phyloP scores from a whole-genome alignment of 306 rosid genomes.

The Pyrus pyrifolia region DNA sequence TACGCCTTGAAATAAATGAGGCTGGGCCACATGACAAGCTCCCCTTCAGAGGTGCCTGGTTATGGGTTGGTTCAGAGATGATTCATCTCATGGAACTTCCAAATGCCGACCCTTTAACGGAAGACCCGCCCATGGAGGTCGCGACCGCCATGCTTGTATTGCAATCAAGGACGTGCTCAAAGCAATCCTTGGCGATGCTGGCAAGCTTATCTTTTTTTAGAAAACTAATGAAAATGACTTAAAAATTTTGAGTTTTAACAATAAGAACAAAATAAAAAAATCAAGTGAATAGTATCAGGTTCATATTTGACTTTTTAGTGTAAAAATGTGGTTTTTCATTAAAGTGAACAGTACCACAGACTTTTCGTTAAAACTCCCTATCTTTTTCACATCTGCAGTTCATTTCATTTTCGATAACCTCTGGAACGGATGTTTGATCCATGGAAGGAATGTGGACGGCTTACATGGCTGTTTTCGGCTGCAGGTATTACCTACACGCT shows the following conservation, averaged over 20 bases:
- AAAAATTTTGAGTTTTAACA: no score
- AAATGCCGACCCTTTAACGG: conserved; percentile 89
- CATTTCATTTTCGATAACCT: not conserved
- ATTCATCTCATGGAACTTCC: conserved; percentile 98
- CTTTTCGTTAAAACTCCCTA: not conserved
- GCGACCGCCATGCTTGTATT: conserved; percentile 85
- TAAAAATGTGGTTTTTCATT: no score
- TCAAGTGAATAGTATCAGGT: no score
- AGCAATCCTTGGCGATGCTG: conserved; percentile 71
- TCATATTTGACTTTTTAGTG: no score
- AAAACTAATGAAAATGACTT: no score
- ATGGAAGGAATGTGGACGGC: not conserved
- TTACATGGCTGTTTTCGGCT: not conserved
- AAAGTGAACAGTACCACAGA: no score
- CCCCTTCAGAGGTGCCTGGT: conserved; percentile 95
- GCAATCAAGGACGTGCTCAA: conserved; percentile 72
- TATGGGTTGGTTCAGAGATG: conserved; percentile 98
- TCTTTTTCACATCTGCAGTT: conserved; percentile 1
- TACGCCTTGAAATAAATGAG: conserved; percentile 84
- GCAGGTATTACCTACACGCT: conserved; percentile 87
- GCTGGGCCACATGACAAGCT: conserved; percentile 96
- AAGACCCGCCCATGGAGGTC: conserved; percentile 83
- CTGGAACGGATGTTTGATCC: not conserved
- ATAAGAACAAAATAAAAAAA: no score
- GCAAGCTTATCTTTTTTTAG: conserved; percentile 25